Evolutionary conservation across 108 stramenopile genomes (phyloP).

Genomic region (Stephanodiscus minutulus): DNA sequence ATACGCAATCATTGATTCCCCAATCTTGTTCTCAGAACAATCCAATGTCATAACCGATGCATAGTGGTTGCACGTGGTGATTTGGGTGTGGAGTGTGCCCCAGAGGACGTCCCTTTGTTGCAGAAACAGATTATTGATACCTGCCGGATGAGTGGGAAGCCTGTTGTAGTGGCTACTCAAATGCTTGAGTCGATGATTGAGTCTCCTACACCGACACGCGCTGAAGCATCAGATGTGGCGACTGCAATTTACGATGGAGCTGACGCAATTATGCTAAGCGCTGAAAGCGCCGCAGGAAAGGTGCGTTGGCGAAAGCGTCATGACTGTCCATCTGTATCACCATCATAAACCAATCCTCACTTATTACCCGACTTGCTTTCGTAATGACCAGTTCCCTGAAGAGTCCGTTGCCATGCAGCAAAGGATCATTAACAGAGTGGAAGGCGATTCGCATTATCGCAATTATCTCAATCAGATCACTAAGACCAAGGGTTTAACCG

Average conservation of each 20-base stretch:
- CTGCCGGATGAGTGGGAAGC: constrained; percentile 85
- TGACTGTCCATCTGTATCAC: background rate
- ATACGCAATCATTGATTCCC: too few species aligned
- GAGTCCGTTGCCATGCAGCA: constrained; percentile 86
- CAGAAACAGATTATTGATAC: constrained; percentile 96
- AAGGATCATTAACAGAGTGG: constrained; percentile 81
- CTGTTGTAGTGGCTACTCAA: constrained; percentile 90
- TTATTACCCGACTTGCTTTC: background rate
- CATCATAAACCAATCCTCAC: background rate
- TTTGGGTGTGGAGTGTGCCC: constrained; percentile 94
- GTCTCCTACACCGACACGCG: constrained; percentile 82
- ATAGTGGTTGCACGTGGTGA: constrained; percentile 82
- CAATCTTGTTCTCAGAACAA: constrained; percentile 10
- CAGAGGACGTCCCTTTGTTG: constrained; percentile 94
- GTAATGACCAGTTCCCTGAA: constrained; percentile 43
- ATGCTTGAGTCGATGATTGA: constrained; percentile 87
- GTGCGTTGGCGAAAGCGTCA: constrained; percentile 39
- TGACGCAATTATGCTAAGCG: constrained; percentile 88
- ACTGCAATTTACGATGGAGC: constrained; percentile 90
- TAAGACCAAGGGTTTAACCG: constrained; percentile 40
- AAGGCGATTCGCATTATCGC: constrained; percentile 63
- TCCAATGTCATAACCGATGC: constrained; percentile 36
- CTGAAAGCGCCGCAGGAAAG: constrained; percentile 79
- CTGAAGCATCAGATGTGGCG: constrained; percentile 86
- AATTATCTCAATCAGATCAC: constrained; percentile 44